Evolutionary conservation across 257 asterid genomes (phyloP).

Genomic region (Nicotiana sylvestris): DNA sequence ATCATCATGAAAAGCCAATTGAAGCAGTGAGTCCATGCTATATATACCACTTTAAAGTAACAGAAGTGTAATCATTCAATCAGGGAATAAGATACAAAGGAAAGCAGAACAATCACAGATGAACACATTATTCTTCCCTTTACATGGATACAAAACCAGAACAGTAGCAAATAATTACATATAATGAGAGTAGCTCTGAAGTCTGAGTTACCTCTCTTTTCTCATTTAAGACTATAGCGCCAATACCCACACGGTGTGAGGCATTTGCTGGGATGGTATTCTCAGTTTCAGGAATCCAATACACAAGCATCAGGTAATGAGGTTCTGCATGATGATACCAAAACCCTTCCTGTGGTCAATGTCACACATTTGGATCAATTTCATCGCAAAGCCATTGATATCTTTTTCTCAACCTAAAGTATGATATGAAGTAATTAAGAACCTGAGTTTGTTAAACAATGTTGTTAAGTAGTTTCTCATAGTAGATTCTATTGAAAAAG

Average conservation of each 20-base stretch:
- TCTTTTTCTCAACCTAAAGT: neutral
- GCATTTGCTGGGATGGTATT: slow-evolving; percentile 67
- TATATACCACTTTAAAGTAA: neutral
- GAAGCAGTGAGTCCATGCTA: neutral
- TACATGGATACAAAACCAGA: neutral
- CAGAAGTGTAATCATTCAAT: neutral
- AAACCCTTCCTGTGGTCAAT: slow-evolving; percentile 64
- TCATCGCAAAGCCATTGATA: neutral
- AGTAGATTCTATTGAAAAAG: neutral
- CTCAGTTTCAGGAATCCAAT: slow-evolving; percentile 55
- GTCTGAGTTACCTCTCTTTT: slow-evolving; percentile 52
- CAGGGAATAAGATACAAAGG: neutral
- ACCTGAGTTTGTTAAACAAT: neutral
- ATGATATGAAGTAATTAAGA: neutral
- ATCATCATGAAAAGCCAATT: neutral
- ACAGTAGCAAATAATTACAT: neutral
- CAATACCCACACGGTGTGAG: slow-evolving; percentile 63
- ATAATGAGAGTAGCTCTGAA: neutral
- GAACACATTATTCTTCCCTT: neutral
- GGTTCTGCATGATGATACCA: slow-evolving; percentile 80
- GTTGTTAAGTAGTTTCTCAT: neutral
- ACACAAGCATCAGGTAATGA: slow-evolving; percentile 65
- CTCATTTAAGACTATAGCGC: slow-evolving; percentile 66
- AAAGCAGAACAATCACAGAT: neutral
- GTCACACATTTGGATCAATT: slow-evolving; percentile 5